These are phyloP conservation scores for Trichoderma sp. DNA, from an alignment of 2,329 filamentous ascomycete species.

Conservation along the genomic window DNA sequence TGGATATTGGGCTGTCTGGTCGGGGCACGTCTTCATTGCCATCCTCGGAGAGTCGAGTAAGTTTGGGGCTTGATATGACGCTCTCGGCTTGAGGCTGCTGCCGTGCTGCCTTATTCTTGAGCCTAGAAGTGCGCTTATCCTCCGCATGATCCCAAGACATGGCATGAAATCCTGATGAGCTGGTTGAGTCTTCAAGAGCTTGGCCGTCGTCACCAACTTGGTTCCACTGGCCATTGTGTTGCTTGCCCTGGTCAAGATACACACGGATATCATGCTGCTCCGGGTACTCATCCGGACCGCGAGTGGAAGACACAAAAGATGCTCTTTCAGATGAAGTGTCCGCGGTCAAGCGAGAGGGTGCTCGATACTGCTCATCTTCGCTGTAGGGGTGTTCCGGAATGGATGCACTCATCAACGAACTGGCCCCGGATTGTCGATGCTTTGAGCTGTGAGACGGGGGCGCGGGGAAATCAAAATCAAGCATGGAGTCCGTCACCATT, in stretches of 20 bases:
- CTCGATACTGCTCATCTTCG: conserved; percentile 1
- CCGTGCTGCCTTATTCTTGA: neutral
- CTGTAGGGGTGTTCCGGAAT: conserved; percentile 7
- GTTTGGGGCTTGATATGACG: neutral
- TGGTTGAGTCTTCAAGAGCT: conserved; percentile 4
- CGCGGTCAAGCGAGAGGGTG: conserved; percentile 2
- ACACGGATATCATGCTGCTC: conserved; percentile 29
- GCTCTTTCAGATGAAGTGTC: conserved; percentile 18
- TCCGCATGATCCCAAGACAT: conserved; percentile 20
- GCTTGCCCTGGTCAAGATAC: conserved; percentile 36
- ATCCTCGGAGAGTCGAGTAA: conserved; percentile 22
- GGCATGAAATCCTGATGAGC: conserved; percentile 18
- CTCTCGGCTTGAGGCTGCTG: conserved; percentile 1
- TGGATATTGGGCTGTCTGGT: conserved; percentile 46
- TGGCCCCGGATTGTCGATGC: conserved; percentile 28
- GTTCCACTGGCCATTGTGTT: conserved; percentile 1
- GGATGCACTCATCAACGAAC: conserved; percentile 26
- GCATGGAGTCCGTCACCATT: conserved; percentile 35
- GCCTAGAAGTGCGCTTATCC: conserved; percentile 9
- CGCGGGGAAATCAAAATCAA: conserved; percentile 41
- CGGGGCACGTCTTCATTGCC: conserved; percentile 39
- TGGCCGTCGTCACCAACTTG: neutral
- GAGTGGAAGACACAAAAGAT: conserved; percentile 26
- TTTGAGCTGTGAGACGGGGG: conserved; percentile 32
- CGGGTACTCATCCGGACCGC: conserved; percentile 28